Conservation (phyloP, 1,284 basidiomycete genomes). For the Fomitiporia mediterranea region DNA sequence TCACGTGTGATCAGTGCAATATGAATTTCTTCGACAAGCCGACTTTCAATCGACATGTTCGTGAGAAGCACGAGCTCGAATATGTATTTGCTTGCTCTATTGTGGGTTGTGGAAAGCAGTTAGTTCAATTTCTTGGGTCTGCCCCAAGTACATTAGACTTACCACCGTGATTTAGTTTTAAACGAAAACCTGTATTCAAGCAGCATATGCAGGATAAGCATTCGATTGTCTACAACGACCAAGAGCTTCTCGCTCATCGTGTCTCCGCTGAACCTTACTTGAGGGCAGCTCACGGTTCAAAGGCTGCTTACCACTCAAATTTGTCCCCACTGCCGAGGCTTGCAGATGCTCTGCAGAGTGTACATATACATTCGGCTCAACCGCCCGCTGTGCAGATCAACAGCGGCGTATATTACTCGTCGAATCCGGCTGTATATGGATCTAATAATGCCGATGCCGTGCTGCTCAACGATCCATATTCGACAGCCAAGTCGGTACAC, state of each 20-base stretch:
- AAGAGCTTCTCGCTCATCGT: constrained; percentile 6
- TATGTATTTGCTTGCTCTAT: constrained; percentile 14
- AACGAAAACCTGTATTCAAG: constrained; percentile 16
- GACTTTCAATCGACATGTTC: constrained; percentile 17
- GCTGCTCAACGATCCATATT: constrained; percentile 5
- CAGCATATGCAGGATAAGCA: constrained; percentile 16
- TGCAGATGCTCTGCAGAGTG: constrained; percentile 4
- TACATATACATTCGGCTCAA: constrained; percentile 1
- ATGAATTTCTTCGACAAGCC: constrained; percentile 20
- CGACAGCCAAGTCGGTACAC: neutral
- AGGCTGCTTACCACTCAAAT: neutral
- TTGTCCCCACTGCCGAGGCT: constrained; percentile 7
- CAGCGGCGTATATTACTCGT: neutral
- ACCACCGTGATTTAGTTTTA: constrained; percentile 3
- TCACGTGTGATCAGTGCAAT: constrained; percentile 11
- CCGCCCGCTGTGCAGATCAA: neutral
- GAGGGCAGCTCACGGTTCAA: neutral
- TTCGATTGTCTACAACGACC: neutral
- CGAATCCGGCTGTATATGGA: constrained; percentile 5
- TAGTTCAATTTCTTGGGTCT: neutral
- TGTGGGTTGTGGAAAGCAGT: constrained; percentile 12
- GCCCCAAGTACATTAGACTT: neutral
- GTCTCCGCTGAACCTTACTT: constrained; percentile 11
- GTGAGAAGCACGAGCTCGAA: constrained; percentile 18
- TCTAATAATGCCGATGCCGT: neutral